phyloP scores from a whole-genome alignment of 352 stramenopile genomes.

The Phytophthora citrophthora region DNA sequence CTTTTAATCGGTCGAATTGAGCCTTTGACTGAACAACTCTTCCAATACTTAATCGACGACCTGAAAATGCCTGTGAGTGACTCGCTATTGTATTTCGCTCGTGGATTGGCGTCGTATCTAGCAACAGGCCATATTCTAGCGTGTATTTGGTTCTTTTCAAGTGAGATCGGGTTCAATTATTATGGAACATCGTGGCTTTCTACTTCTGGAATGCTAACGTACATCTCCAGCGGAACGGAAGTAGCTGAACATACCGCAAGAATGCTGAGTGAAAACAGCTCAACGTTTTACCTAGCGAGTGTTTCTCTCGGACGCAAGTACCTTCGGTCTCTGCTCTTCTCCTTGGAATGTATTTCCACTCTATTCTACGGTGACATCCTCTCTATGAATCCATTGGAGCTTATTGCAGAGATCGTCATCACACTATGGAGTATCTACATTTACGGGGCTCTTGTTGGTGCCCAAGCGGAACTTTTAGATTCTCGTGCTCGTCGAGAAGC shows the following conservation, averaged over 20 bases:
- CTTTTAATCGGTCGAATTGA: slow-evolving; percentile 49
- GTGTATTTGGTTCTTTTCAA: slow-evolving; percentile 61
- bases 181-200: slow-evolving; percentile 52
- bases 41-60: slow-evolving; percentile 70
- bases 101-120: slow-evolving; percentile 53
- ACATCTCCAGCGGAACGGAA: slow-evolving; percentile 13
- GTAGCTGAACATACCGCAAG: slow-evolving; percentile 4
- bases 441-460: slow-evolving; percentile 66
- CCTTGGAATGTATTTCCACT: slow-evolving; percentile 70
- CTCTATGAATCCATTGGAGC: slow-evolving; percentile 70
- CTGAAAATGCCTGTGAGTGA: slow-evolving; percentile 56
- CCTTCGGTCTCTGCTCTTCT: slow-evolving; percentile 67
- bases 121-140: slow-evolving; percentile 67
- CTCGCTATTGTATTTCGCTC: slow-evolving; percentile 45
- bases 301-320: slow-evolving; percentile 68
- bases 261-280: slow-evolving; percentile 12
- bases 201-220: slow-evolving; percentile 58
- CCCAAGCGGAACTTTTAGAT: slow-evolving; percentile 59
- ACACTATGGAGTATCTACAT: slow-evolving; percentile 78
- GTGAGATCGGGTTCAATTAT: slow-evolving; percentile 46
- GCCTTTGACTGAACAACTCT: slow-evolving; percentile 49
- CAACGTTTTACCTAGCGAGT: slow-evolving; percentile 10
- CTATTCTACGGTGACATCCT: slow-evolving; percentile 77
- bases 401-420: slow-evolving; percentile 57
- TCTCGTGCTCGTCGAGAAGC: slow-evolving; percentile 51